A percentile compares a stretch with the other conserved stretches of the same genome.
These are phyloP conservation scores for Orychophragmus violaceus DNA, from an alignment of 345 rosid species.

Conservation along the genomic window DNA sequence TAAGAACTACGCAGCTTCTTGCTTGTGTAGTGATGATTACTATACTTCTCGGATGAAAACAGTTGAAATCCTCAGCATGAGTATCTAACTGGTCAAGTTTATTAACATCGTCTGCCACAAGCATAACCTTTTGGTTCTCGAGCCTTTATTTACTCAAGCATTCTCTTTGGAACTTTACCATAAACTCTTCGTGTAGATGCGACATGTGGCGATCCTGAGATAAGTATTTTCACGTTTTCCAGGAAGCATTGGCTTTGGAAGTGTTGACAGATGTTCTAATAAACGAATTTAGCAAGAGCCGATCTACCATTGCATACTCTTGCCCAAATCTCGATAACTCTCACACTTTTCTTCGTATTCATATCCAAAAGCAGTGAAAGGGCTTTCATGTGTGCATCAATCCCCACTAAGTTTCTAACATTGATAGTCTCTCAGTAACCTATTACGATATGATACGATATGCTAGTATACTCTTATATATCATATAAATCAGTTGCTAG, in stretches of 20 bases:
- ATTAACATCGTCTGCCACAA: constrained; percentile 11
- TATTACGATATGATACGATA: no score
- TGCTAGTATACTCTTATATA: no score
- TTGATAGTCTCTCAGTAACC: no score
- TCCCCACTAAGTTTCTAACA: constrained; percentile 13
- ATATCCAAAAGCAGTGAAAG: not conserved
- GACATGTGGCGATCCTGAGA: not conserved
- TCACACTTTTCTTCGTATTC: constrained; percentile 1
- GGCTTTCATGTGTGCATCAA: constrained; percentile 18
- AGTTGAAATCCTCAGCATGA: constrained; percentile 15
- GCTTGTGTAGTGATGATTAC: constrained; percentile 26
- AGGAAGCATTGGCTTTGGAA: constrained; percentile 19
- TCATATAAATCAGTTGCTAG: no score
- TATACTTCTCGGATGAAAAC: constrained; percentile 23
- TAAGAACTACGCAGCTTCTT: constrained; percentile 20
- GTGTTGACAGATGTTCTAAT: not conserved
- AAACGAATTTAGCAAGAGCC: constrained; percentile 11
- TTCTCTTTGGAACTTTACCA: not conserved
- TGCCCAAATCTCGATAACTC: constrained; percentile 23
- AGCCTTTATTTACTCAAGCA: not conserved
- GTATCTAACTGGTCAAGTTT: constrained; percentile 14
- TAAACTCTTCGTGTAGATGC: constrained; percentile 12
- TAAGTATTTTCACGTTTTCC: not conserved
- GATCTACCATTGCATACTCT: constrained; percentile 18
- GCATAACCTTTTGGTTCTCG: constrained; percentile 21